Evolutionary conservation across 2,329 filamentous ascomycete species (phyloP).

Genomic region (Pseudocercospora macadamiae): DNA sequence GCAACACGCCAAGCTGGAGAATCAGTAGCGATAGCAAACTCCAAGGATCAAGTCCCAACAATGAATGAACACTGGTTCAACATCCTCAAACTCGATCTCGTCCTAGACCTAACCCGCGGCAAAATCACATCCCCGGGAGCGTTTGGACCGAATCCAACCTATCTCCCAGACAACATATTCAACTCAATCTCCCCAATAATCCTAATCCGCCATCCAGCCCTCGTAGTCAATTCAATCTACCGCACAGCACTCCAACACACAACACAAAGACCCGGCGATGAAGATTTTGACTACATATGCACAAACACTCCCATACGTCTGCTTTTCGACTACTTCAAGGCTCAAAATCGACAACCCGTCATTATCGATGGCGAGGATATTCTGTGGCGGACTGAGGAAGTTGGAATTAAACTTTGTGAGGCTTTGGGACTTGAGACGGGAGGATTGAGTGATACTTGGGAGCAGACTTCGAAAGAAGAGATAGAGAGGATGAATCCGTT

Average conservation of each 20-base stretch:
- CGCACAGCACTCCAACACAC: neutral
- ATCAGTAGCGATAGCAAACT: neutral
- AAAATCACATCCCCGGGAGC: neutral
- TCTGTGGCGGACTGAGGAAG: neutral
- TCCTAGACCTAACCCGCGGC: neutral
- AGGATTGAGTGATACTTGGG: neutral
- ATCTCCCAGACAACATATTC: neutral
- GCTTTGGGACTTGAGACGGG: neutral
- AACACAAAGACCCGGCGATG: neutral
- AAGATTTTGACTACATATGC: neutral
- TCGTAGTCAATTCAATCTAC: slow-evolving; percentile 9
- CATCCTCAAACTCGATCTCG: slow-evolving; percentile 1
- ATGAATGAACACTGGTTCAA: slow-evolving; percentile 12
- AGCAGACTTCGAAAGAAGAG: neutral
- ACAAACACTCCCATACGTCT: neutral
- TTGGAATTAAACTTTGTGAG: neutral
- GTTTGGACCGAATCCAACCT: neutral
- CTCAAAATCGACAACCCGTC: neutral
- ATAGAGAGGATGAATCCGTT: neutral
- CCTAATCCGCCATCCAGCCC: slow-evolving; percentile 6
- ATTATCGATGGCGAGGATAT: slow-evolving; percentile 10
- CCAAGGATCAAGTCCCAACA: neutral
- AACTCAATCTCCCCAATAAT: neutral
- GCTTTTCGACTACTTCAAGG: slow-evolving; percentile 9
- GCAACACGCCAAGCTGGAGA: neutral